Evolutionary conservation across 768 basidiomycete species (phyloP).

Genomic region (Lactifluus echinatus): DNA sequence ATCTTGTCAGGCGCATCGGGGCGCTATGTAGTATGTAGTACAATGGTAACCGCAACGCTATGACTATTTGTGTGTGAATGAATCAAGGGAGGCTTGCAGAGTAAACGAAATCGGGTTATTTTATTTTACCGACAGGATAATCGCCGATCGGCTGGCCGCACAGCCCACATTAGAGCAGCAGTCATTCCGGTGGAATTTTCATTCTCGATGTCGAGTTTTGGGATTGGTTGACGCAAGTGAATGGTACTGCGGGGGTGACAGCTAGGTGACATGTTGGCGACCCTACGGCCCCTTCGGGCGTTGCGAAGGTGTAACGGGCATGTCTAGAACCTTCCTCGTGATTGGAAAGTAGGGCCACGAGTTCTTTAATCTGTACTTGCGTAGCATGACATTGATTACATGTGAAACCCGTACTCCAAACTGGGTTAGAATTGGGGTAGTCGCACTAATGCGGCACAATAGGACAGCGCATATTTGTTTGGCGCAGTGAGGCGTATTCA

Average conservation of each 20-base stretch:
- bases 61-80: neutral
- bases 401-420: neutral
- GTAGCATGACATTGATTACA: neutral
- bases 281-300: neutral
- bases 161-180: too few relatives aligned
- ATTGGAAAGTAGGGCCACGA: neutral
- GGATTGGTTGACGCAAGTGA: neutral
- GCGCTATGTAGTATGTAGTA: neutral
- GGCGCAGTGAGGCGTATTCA: neutral
- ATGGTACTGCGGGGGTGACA: neutral
- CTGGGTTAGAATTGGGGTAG: neutral
- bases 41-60: too few relatives aligned
- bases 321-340: neutral
- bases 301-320: neutral
- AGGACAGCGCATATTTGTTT: neutral
- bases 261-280: neutral
- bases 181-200: neutral
- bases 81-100: neutral
- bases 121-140: neutral
- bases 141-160: slow-evolving; percentile 1
- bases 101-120: too few relatives aligned
- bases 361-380: neutral
- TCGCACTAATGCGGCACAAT: slow-evolving; percentile 1
- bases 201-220: neutral
- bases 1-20: neutral